phyloP scores from a whole-genome alignment of 441 rosid genomes.

The Manihot esculenta region DNA sequence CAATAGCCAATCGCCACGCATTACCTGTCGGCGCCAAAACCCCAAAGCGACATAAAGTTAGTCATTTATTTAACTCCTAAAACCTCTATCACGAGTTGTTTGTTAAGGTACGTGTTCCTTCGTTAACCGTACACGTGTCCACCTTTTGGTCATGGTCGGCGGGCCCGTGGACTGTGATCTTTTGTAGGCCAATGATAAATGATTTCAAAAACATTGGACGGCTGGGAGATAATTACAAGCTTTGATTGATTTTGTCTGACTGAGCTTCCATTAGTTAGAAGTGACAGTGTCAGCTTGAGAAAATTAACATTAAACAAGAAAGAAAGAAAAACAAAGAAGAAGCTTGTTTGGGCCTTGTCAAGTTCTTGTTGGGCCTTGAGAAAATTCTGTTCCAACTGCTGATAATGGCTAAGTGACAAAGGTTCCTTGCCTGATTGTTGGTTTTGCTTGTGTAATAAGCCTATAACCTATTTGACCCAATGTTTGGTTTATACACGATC shows the following conservation, averaged over 20 bases:
- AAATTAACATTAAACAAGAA: too few species aligned
- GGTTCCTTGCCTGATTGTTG: too few species aligned
- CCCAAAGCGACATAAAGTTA: not conserved
- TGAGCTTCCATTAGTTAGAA: not conserved
- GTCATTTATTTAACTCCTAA: not conserved
- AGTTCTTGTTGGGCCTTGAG: too few species aligned
- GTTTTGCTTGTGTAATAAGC: too few species aligned
- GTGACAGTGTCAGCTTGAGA: too few species aligned
- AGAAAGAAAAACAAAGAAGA: too few species aligned
- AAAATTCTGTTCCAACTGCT: too few species aligned
- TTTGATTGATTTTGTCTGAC: conserved; percentile 3
- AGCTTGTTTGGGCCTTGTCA: too few species aligned
- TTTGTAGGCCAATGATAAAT: not conserved
- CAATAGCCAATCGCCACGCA: not conserved
- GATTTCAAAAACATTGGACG: conserved; percentile 19
- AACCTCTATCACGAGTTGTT: not conserved
- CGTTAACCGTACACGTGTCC: conserved; percentile 6
- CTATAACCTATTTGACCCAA: too few species aligned
- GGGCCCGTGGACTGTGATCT: conserved; percentile 1
- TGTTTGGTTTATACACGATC: too few species aligned
- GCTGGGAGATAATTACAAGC: conserved; percentile 16
- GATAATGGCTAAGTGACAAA: too few species aligned
- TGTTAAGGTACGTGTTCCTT: not conserved
- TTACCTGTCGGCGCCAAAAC: conserved; percentile 6
- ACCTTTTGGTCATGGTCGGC: not conserved